Conservation (phyloP, 441 rosid species). For the Erodium texanum region DNA sequence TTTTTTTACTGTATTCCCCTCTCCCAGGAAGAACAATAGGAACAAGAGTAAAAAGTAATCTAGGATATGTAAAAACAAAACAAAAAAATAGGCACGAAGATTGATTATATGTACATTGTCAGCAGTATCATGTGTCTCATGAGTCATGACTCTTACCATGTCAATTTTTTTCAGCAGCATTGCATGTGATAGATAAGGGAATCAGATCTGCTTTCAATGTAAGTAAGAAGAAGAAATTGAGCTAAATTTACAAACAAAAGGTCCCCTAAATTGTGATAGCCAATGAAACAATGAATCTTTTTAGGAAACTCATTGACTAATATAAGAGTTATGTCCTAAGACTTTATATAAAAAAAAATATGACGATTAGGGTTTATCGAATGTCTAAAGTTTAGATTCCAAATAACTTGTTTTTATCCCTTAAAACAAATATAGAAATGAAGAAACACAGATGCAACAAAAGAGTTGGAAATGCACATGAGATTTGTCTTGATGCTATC, state of each 20-base stretch:
- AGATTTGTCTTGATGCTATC: background rate
- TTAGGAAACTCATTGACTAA: background rate
- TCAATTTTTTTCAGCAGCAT: background rate
- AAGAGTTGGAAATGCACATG: background rate
- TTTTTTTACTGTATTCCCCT: too few relatives aligned
- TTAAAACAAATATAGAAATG: background rate
- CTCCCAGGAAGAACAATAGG: background rate
- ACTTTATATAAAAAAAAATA: too few relatives aligned
- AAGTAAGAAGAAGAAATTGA: background rate
- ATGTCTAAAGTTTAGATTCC: too few relatives aligned
- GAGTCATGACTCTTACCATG: background rate
- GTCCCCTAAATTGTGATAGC: too few relatives aligned
- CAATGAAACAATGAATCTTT: too few relatives aligned
- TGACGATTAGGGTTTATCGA: too few relatives aligned
- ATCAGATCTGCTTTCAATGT: background rate
- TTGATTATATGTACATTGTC: background rate
- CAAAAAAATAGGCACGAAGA: background rate
- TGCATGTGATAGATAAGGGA: constrained; percentile 2
- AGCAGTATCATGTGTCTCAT: background rate
- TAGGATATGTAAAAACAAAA: background rate
- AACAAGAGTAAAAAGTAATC: background rate
- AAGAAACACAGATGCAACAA: background rate
- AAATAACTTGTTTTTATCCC: background rate
- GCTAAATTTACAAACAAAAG: too few relatives aligned
- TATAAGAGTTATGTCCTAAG: background rate